These are phyloP conservation scores for Acidomyces sp. DNA, from an alignment of 495 filamentous ascomycete species.

Conservation along the genomic window DNA sequence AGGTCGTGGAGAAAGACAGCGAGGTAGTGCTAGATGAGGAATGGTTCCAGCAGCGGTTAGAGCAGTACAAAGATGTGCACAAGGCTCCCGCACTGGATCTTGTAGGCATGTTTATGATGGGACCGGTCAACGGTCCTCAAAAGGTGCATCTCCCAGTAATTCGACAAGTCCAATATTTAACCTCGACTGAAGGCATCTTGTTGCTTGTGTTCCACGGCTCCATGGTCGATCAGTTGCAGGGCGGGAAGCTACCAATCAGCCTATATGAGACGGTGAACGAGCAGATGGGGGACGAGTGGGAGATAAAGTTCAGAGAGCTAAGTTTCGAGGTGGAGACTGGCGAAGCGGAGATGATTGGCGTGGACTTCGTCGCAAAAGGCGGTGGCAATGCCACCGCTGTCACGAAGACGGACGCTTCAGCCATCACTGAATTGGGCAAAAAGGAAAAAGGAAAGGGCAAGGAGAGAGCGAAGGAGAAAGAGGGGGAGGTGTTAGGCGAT, in stretches of 20 bases:
- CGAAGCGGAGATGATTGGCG: slow-evolving; percentile 92
- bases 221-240: slow-evolving; percentile 36
- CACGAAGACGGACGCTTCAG: slow-evolving; percentile 22
- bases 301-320: slow-evolving; percentile 66
- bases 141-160: slow-evolving; percentile 57
- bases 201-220: slow-evolving; percentile 73
- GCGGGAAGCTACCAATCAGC: slow-evolving; percentile 73
- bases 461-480: slow-evolving; percentile 25
- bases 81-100: slow-evolving; percentile 70
- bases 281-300: slow-evolving; percentile 36
- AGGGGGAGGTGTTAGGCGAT: slow-evolving; percentile 12
- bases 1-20: slow-evolving; percentile 34
- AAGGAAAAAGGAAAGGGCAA: slow-evolving; percentile 30
- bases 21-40: slow-evolving; percentile 42
- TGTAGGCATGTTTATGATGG: slow-evolving; percentile 88
- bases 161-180: slow-evolving; percentile 52
- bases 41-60: slow-evolving; percentile 70
- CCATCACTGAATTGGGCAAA: slow-evolving; percentile 19
- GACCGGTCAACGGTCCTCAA: slow-evolving; percentile 58
- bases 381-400: slow-evolving; percentile 63
- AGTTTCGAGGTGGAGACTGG: slow-evolving; percentile 82
- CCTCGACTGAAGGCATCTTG: slow-evolving; percentile 69
- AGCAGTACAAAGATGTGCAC: slow-evolving; percentile 84
- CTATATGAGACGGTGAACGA: slow-evolving; percentile 84
- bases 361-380: slow-evolving; percentile 77